A percentile compares a stretch with the other conserved stretches of the same genome.
Conservation (phyloP, 169 alveolate species). For the Plasmodium malariae region DNA sequence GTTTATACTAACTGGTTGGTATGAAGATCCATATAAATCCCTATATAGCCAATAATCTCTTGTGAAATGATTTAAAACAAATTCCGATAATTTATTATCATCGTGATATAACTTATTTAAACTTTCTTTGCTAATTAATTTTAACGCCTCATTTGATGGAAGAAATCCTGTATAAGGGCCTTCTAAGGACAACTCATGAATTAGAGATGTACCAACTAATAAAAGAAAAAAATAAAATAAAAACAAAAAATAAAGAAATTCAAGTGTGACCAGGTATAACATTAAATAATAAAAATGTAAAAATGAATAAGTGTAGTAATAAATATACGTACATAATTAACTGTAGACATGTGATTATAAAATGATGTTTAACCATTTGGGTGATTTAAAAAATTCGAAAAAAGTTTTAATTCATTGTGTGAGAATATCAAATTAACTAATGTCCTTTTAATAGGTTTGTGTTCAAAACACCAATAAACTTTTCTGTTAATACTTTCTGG, state of each 20-base stretch:
- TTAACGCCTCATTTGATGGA: conserved; percentile 81
- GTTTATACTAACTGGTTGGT: conserved; percentile 79
- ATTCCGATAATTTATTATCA: conserved; percentile 76
- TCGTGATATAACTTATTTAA: conserved; percentile 60
- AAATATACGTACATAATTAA: conserved; percentile 28
- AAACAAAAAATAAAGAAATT: neutral
- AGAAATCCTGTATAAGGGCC: conserved; percentile 88
- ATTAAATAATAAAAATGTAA: neutral
- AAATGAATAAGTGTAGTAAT: neutral
- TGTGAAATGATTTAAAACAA: conserved; percentile 83
- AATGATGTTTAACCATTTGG: conserved; percentile 71
- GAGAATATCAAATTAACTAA: conserved; percentile 77
- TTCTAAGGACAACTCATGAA: conserved; percentile 85
- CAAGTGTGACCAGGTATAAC: neutral
- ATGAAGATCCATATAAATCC: conserved; percentile 84
- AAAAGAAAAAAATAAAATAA: neutral
- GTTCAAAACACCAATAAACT: conserved; percentile 87
- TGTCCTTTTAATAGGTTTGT: conserved; percentile 81
- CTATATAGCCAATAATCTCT: conserved; percentile 84
- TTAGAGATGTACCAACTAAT: conserved; percentile 78
- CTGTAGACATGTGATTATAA: conserved; percentile 52
- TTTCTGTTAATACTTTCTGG: conserved; percentile 85
- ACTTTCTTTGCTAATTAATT: conserved; percentile 51
- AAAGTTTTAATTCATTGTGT: conserved; percentile 64
- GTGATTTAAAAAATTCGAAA: conserved; percentile 43